These are phyloP conservation scores for Termitomyces sp. DNA, from an alignment of 768 basidiomycete species.

Conservation along the genomic window DNA sequence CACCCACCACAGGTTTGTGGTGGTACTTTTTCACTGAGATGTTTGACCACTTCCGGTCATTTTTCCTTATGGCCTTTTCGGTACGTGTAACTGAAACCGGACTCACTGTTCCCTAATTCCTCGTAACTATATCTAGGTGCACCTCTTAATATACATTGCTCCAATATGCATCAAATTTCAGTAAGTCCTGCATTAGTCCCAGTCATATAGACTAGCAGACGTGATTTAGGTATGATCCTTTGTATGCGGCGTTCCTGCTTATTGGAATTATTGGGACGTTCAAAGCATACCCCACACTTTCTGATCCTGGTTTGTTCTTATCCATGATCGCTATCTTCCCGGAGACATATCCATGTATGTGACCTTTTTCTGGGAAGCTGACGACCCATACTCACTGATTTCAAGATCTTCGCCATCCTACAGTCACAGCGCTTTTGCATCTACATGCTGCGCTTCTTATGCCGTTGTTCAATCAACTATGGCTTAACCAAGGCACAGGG, in stretches of 20 bases:
- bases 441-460: slow-evolving; percentile 81
- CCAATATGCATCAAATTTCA: slow-evolving; percentile 89
- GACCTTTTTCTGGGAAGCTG: neutral
- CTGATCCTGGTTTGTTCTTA: slow-evolving; percentile 84
- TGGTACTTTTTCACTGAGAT: slow-evolving; percentile 99
- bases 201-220: neutral
- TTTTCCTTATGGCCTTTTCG: slow-evolving; percentile 93
- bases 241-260: slow-evolving; percentile 75
- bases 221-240: slow-evolving; percentile 65
- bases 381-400: neutral
- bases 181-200: slow-evolving; percentile 29
- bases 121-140: slow-evolving; percentile 44
- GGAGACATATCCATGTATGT: slow-evolving; percentile 77
- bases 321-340: slow-evolving; percentile 80
- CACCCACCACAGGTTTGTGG: slow-evolving; percentile 92
- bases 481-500: slow-evolving; percentile 87
- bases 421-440: slow-evolving; percentile 79
- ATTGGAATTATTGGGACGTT: slow-evolving; percentile 76
- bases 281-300: slow-evolving; percentile 89
- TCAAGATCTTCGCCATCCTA: slow-evolving; percentile 78
- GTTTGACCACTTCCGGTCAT: slow-evolving; percentile 96
- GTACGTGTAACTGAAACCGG: slow-evolving; percentile 36
- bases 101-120: neutral
- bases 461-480: slow-evolving; percentile 87
- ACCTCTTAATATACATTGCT: slow-evolving; percentile 74